phyloP scores from a whole-genome alignment of 2,329 filamentous ascomycete genomes.

The Pyrenochaeta sp. region DNA sequence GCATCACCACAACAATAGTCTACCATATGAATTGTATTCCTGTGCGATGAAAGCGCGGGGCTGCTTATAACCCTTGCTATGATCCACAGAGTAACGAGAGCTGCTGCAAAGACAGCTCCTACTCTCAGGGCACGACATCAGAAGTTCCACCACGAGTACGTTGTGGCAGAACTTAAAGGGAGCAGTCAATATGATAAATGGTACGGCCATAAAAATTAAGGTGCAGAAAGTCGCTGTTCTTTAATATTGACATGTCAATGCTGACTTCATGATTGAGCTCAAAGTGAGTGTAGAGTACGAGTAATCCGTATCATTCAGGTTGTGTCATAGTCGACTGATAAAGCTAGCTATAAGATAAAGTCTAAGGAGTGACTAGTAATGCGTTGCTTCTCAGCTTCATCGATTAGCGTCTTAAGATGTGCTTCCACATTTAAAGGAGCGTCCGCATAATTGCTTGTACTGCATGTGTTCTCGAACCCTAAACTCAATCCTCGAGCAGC shows the following conservation, averaged over 20 bases:
- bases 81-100: not conserved
- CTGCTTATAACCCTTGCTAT: not conserved
- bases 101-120: not conserved
- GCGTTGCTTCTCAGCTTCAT: not conserved
- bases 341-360: not conserved
- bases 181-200: not conserved
- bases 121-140: not conserved
- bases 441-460: not conserved
- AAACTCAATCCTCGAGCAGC: not conserved
- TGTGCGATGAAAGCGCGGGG: too few species aligned
- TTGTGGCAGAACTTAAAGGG: not conserved
- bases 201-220: not conserved
- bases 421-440: not conserved
- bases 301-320: not conserved
- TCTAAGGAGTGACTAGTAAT: not conserved
- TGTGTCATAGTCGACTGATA: not conserved
- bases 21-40: too few species aligned
- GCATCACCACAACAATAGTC: not conserved
- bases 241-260: not conserved
- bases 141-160: not conserved
- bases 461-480: not conserved
- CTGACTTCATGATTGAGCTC: not conserved
- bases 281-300: not conserved
- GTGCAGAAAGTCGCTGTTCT: not conserved
- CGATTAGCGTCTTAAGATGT: not conserved